A percentile compares a stretch with the other conserved stretches of the same genome.
Evolutionary conservation across 2,329 filamentous ascomycete genomes (phyloP).

Genomic region (Sclerotinia borealis): DNA sequence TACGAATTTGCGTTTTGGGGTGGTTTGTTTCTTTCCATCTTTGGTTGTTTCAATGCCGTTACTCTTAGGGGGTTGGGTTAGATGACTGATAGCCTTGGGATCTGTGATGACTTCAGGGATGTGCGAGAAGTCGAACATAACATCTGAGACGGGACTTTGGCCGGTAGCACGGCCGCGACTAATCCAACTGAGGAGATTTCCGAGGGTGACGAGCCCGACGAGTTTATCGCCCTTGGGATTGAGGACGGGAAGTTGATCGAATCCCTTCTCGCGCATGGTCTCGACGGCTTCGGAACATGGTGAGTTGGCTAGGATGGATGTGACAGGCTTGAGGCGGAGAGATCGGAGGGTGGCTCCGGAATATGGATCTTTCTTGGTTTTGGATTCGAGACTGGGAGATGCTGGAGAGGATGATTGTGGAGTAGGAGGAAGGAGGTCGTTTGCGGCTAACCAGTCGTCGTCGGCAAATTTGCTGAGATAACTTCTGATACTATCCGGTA

Average conservation of each 20-base stretch:
- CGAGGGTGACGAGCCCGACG: conserved; percentile 87
- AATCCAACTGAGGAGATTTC: conserved; percentile 88
- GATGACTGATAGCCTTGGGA: conserved; percentile 54
- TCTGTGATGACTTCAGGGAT: conserved; percentile 90
- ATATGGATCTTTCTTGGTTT: conserved; percentile 57
- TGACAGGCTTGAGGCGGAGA: conserved; percentile 88
- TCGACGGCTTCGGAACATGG: conserved; percentile 85
- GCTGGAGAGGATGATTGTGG: conserved; percentile 39
- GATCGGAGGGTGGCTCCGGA: conserved; percentile 71
- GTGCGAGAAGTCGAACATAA: conserved; percentile 95
- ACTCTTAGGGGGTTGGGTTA: conserved; percentile 30
- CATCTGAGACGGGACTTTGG: conserved; percentile 68
- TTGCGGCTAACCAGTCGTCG: conserved; percentile 97
- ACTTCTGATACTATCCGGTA: conserved; percentile 94
- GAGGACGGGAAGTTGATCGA: conserved; percentile 93
- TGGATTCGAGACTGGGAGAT: conserved; percentile 35
- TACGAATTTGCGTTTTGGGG: conserved; percentile 67
- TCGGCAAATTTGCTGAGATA: conserved; percentile 98
- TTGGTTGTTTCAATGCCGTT: conserved; percentile 23
- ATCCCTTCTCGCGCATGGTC: conserved; percentile 96
- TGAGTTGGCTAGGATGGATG: conserved; percentile 67
- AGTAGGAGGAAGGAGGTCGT: conserved; percentile 72
- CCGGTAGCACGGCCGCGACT: conserved; percentile 73
- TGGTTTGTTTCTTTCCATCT: conserved; percentile 36
- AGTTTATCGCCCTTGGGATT: conserved; percentile 63